Conservation (phyloP, 1,139 yeast genomes). For the Yamadazyma songkhlaensis region DNA sequence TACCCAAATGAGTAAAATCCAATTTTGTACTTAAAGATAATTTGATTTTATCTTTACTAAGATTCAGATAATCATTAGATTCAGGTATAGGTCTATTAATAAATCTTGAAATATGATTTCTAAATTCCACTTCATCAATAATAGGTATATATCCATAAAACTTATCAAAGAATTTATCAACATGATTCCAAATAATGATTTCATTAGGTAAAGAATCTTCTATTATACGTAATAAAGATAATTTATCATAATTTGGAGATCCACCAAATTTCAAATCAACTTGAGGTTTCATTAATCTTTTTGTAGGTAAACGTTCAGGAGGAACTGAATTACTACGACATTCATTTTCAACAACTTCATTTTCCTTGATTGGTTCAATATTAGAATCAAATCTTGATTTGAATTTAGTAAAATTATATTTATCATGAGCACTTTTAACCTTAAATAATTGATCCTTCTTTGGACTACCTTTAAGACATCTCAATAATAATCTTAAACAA, state of each 20-base stretch:
- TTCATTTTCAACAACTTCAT: not conserved
- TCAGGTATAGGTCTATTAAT: conserved; percentile 14
- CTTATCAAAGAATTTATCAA: conserved; percentile 40
- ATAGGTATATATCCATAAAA: conserved; percentile 48
- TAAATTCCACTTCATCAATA: conserved; percentile 36
- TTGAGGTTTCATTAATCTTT: conserved; percentile 17
- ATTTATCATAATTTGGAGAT: conserved; percentile 29
- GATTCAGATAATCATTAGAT: conserved; percentile 9
- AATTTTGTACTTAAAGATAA: conserved; percentile 24
- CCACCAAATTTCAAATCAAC: conserved; percentile 31
- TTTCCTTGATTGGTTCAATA: conserved; percentile 4
- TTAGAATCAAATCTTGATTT: conserved; percentile 4
- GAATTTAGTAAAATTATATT: conserved; percentile 4
- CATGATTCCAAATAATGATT: conserved; percentile 39
- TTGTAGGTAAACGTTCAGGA: too few species aligned
- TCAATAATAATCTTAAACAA: conserved; percentile 2
- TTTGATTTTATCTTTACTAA: conserved; percentile 15
- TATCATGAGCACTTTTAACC: conserved; percentile 5
- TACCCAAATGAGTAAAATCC: conserved; percentile 33
- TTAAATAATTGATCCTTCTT: conserved; percentile 5
- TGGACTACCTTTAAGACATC: conserved; percentile 2
- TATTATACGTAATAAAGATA: conserved; percentile 26
- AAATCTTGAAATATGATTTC: conserved; percentile 14
- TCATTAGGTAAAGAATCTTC: conserved; percentile 38
- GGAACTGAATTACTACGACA: too few species aligned